Conservation (phyloP, 2,329 filamentous ascomycete genomes). For the Clonostachys chloroleuca region DNA sequence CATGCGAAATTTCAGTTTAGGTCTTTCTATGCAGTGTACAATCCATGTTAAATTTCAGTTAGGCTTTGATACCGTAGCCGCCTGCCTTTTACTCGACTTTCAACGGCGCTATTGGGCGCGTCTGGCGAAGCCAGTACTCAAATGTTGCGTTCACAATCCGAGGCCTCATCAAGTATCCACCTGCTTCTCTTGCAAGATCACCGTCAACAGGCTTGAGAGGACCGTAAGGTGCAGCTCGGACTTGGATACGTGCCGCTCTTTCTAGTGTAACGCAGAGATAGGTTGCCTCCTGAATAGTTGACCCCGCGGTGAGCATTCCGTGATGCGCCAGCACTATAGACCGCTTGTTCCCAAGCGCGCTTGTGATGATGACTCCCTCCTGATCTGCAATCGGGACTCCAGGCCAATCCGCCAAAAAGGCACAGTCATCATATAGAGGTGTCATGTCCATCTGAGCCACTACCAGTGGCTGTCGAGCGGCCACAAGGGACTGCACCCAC, state of each 20-base stretch:
- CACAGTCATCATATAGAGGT: conserved; percentile 1
- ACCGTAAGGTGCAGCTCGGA: conserved; percentile 1
- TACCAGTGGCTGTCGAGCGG: conserved; percentile 3
- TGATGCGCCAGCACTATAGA: conserved; percentile 2
- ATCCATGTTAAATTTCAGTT: too few species aligned
- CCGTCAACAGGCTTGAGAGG: conserved; percentile 1
- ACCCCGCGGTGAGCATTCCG: conserved; percentile 2
- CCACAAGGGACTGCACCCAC: conserved; percentile 2
- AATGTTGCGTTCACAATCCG: conserved; percentile 1
- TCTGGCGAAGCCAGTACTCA: conserved; percentile 3
- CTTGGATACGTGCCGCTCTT: neutral
- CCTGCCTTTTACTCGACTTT: too few species aligned
- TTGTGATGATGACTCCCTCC: conserved; percentile 3
- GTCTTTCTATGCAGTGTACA: too few species aligned
- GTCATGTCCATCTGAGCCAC: conserved; percentile 6
- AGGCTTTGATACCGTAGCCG: too few species aligned
- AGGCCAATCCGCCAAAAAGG: conserved; percentile 2
- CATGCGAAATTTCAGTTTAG: too few species aligned
- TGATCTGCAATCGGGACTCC: conserved; percentile 3
- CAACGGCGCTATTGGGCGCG: neutral
- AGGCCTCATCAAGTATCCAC: neutral
- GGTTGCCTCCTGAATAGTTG: conserved; percentile 1
- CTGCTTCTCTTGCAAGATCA: conserved; percentile 1
- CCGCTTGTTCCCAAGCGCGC: neutral
- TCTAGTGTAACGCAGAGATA: conserved; percentile 2